phyloP scores from a whole-genome alignment of 139 green algal species.

The Tetradesmus obliquus region DNA sequence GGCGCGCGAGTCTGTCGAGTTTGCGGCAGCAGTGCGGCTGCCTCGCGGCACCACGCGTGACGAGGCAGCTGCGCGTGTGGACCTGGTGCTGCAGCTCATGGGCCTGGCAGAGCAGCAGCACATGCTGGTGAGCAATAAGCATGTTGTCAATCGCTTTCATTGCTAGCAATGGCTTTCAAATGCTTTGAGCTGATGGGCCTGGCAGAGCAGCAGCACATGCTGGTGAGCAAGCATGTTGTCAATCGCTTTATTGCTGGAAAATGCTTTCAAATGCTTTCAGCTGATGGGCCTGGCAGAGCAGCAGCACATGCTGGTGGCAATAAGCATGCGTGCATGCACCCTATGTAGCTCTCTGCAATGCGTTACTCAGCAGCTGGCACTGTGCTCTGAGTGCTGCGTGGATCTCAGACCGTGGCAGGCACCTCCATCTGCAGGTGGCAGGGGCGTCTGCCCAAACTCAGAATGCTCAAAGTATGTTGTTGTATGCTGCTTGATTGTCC shows the following conservation, averaged over 20 bases:
- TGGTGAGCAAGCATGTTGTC: slow-evolving; percentile 4
- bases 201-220: not conserved
- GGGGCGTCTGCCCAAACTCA: too few species aligned
- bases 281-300: slow-evolving; percentile 41
- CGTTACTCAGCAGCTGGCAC: too few species aligned
- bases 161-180: too few species aligned
- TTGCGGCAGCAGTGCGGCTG: slow-evolving; percentile 44
- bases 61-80: not conserved
- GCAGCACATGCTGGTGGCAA: slow-evolving; percentile 33
- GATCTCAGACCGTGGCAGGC: too few species aligned
- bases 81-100: slow-evolving; percentile 38
- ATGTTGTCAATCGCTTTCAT: too few species aligned
- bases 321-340: not conserved
- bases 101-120: slow-evolving; percentile 32
- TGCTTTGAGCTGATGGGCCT: slow-evolving; percentile 43
- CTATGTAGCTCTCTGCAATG: too few species aligned
- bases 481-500: too few species aligned
- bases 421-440: too few species aligned
- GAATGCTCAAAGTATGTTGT: too few species aligned
- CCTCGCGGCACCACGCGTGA: not conserved
- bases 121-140: slow-evolving; percentile 31
- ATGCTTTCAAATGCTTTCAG: not conserved
- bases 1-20: slow-evolving; percentile 31
- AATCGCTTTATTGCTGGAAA: too few species aligned
- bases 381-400: too few species aligned